Base-by-base conservation (phyloP, 768 basidiomycete species). In the Tricholoma matsutake region DNA sequence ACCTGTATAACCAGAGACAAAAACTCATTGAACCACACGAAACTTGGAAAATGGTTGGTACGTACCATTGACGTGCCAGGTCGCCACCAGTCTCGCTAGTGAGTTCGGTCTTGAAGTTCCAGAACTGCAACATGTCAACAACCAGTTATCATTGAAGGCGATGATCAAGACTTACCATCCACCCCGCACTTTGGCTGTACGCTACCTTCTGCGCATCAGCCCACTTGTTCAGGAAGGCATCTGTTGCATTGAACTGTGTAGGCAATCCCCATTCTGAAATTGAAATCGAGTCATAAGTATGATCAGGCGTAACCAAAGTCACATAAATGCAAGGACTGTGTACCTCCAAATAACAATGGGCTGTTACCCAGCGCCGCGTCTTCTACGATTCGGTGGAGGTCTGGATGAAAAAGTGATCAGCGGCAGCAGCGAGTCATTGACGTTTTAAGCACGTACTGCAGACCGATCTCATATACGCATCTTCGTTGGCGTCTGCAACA, bases 21-120 rank as follows among this genome's bases (percentile, higher is more conserved):
- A 57, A 56, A 64, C 20, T 18, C 14, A n/a, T 49, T n/a, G 22
- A 45, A 20, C 37, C 43, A 7, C 29, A 43, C 35, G 41, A 47
- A n/a, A n/a, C 32, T 49, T 25, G 14, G 47, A 28, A 25, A 14
- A 34, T 47, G 13, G 14, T 20, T 25, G 4, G 10, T 43, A 71
- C 79, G n/a, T 63, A 88, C 89, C 89, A 89, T 74, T 89, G 82
- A 13, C 87, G 75, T 28, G 81, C 79, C n/a, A 79, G 71, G n/a
- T n/a, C n/a, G 62, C 79, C 77, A 6, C 83, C 85, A 3, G 83
- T 82, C 28, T 73, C 60, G 1, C 59, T 57, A 1, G 86, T 87
- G 39, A 72, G 80, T 71, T 91, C 90, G 6, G 86, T 77, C 66
- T 87, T 89, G 78, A 91, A 91, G 71, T 84, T 89, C 89, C 89